Evolutionary conservation across 2,329 filamentous ascomycete genomes (phyloP).

Genomic region (Paraphaeosphaeria sporulosa): DNA sequence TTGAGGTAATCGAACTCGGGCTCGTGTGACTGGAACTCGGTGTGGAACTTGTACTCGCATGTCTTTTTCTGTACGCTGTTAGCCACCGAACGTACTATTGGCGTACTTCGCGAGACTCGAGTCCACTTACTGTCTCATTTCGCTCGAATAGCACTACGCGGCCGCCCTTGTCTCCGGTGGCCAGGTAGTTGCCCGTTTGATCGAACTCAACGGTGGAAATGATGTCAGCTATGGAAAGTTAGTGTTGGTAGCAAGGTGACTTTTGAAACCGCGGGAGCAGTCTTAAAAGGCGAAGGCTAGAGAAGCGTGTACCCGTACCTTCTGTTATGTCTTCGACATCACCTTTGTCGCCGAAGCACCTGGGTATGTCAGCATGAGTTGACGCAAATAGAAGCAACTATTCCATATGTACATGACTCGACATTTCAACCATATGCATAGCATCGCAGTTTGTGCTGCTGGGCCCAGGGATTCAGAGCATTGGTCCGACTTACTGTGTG

Average conservation of each 20-base stretch:
- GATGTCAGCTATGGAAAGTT: slow-evolving; percentile 72
- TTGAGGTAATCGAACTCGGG: slow-evolving; percentile 99
- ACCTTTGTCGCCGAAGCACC: slow-evolving; percentile 99
- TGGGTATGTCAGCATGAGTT: slow-evolving; percentile 52
- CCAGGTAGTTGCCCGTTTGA: slow-evolving; percentile 87
- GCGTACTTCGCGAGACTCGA: neutral
- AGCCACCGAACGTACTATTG: slow-evolving; percentile 15
- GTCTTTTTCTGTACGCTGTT: slow-evolving; percentile 84
- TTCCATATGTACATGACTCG: neutral
- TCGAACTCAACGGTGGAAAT: slow-evolving; percentile 92
- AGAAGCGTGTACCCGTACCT: slow-evolving; percentile 62
- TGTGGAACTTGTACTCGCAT: slow-evolving; percentile 99
- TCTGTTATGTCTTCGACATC: slow-evolving; percentile 99
- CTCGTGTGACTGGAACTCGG: slow-evolving; percentile 99
- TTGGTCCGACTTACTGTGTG: slow-evolving; percentile 79
- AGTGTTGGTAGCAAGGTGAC: slow-evolving; percentile 18
- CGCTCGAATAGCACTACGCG: slow-evolving; percentile 87
- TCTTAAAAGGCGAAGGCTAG: neutral
- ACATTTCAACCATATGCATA: neutral
- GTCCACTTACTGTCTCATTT: slow-evolving; percentile 83
- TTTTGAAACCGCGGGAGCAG: neutral
- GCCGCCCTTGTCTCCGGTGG: slow-evolving; percentile 89
- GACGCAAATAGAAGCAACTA: slow-evolving; percentile 2
- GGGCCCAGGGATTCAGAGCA: slow-evolving; percentile 1
- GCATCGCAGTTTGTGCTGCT: neutral